phyloP scores from a whole-genome alignment of 2,329 filamentous ascomycete species.

The Penicillium brasilianum region DNA sequence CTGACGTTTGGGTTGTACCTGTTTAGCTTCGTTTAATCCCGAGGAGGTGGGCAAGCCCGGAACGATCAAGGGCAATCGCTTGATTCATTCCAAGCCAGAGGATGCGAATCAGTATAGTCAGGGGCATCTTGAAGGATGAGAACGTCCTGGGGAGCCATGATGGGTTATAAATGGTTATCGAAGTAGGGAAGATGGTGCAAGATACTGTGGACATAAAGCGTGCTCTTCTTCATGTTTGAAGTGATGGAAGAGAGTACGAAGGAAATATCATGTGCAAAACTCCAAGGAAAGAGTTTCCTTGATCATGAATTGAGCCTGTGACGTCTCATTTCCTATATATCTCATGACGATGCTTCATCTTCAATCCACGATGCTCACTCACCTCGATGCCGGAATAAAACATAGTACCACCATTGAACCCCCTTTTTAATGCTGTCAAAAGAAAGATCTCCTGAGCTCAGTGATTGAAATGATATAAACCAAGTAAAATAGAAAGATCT shows the following conservation, averaged over 20 bases:
- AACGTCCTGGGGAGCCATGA: background rate
- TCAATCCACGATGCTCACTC: too few species aligned
- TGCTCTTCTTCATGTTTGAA: background rate
- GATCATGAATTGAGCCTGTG: too few species aligned
- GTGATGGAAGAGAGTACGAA: background rate
- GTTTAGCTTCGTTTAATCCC: constrained; percentile 24
- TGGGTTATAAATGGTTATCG: background rate
- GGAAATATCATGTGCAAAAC: too few species aligned
- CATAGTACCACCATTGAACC: too few species aligned
- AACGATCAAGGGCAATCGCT: constrained; percentile 21
- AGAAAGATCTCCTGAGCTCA: too few species aligned
- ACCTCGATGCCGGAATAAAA: too few species aligned
- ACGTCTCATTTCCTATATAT: too few species aligned
- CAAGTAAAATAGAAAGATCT: too few species aligned
- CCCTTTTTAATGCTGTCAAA: too few species aligned
- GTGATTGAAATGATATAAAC: too few species aligned
- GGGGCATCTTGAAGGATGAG: constrained; percentile 23
- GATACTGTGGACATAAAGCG: background rate
- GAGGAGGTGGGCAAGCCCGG: constrained; percentile 25
- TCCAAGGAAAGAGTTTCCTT: too few species aligned
- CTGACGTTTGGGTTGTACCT: background rate
- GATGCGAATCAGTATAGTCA: constrained; percentile 23
- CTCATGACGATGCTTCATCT: too few species aligned
- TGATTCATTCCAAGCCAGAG: constrained; percentile 24
- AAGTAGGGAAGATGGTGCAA: background rate